Percentiles rank a stretch among this genome's conserved stretches.
These are phyloP conservation scores for Apostasia ramifera DNA, from an alignment of 106 monocot genomes.

Conservation along the genomic window DNA sequence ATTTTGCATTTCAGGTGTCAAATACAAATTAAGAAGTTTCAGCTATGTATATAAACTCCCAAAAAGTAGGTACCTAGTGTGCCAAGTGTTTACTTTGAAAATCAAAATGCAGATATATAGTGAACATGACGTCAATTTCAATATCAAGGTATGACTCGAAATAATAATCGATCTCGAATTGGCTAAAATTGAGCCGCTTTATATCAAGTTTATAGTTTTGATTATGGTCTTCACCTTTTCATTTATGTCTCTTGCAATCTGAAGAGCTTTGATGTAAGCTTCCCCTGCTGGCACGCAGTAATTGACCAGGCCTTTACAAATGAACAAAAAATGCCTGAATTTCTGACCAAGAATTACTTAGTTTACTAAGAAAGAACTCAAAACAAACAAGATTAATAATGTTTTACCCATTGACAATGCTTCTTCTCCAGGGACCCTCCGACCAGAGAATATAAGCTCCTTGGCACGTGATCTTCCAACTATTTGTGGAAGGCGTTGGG, in stretches of 20 bases:
- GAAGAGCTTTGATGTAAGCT: slow-evolving; percentile 78
- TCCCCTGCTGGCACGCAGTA: slow-evolving; percentile 85
- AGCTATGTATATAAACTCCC: too few relatives aligned
- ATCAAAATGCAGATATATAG: background rate
- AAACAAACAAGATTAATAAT: background rate
- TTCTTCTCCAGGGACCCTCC: slow-evolving; percentile 57
- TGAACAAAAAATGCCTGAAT: background rate
- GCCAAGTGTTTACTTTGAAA: background rate
- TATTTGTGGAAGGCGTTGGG: slow-evolving; percentile 81
- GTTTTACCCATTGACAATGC: slow-evolving; percentile 62
- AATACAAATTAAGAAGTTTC: too few relatives aligned
- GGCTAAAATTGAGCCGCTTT: background rate
- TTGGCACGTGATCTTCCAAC: slow-evolving; percentile 74
- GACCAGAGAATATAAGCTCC: slow-evolving; percentile 86
- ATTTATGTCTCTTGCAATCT: slow-evolving; percentile 79
- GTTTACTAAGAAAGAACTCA: background rate
- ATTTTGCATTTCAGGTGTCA: too few relatives aligned
- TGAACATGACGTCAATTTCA: background rate
- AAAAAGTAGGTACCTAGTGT: too few relatives aligned
- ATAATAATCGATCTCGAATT: background rate
- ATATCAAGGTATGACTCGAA: background rate
- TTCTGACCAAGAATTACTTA: background rate
- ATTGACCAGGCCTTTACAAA: slow-evolving; percentile 74
- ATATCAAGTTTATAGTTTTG: background rate
- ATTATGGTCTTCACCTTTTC: slow-evolving; percentile 41